Percentiles rank a stretch among this genome's conserved stretches.
Conservation (phyloP, 2,329 filamentous ascomycete genomes). For the Arthroderma sp. region DNA sequence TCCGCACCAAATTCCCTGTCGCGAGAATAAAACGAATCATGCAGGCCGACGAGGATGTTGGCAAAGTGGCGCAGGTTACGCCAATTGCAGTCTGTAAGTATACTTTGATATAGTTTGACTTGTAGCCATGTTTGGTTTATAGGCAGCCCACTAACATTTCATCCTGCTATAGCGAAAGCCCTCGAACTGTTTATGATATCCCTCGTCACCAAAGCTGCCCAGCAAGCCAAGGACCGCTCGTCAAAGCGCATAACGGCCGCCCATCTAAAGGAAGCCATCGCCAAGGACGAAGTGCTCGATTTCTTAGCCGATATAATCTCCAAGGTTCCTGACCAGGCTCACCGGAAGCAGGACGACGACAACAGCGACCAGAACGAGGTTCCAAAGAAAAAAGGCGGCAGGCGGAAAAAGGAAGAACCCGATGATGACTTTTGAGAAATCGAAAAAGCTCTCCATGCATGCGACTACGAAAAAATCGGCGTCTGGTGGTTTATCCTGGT, state of each 20-base stretch:
- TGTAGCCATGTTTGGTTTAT: too few species aligned
- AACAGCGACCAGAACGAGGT: constrained; percentile 35
- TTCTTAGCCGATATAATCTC: constrained; percentile 83
- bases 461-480: too few species aligned
- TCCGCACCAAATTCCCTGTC: constrained; percentile 92
- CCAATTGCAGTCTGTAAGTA: constrained; percentile 72
- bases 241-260: constrained; percentile 80
- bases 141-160: constrained; percentile 8
- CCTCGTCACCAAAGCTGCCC: constrained; percentile 75
- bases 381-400: constrained; percentile 34
- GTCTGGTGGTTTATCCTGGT: too few species aligned
- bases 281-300: constrained; percentile 83
- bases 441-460: too few species aligned
- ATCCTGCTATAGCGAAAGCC: constrained; percentile 56
- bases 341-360: constrained; percentile 30
- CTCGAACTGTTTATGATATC: constrained; percentile 97
- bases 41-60: constrained; percentile 97
- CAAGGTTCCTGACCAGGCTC: constrained; percentile 58
- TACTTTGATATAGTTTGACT: background rate
- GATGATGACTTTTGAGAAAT: constrained; percentile 15
- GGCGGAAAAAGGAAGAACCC: constrained; percentile 29
- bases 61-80: constrained; percentile 95
- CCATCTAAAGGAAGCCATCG: constrained; percentile 84
- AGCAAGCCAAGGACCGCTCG: constrained; percentile 66
- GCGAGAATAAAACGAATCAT: constrained; percentile 98